Evolutionary conservation across 1,139 yeast species (phyloP), one percentile per base, ranked within the genome.

Genomic region (Yamadazyma atmosphaerica): DNA sequence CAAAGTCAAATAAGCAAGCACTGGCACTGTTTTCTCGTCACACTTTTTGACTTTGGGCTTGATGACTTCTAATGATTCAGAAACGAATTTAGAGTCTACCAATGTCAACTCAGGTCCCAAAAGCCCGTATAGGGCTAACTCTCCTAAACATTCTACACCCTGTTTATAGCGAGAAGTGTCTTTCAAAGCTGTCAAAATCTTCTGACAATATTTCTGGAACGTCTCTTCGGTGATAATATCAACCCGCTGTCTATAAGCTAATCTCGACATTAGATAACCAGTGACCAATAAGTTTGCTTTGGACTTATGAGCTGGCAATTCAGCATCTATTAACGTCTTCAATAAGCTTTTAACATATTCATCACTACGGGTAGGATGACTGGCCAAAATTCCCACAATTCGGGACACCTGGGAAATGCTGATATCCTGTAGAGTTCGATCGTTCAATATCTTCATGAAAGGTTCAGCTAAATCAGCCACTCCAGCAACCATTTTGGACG

Each of bases 121-220:
- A 1, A 72, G 74, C 1, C 90, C 92, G 62, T 68, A 84, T 25
- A 79, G 69, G 0, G 83, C 63, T 13, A 86, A 50, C 50, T 86
- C 86, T 4, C 77, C 64, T 4, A 84, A 41, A 5, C 79, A 61
- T 14, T 70, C 77, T 3, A 79, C 51, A 0, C 77, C 68, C 1
- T 63, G 52, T 11, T 45, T 58, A 52, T 58, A 58, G 15, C 45
- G 41, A 14, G 43, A 43, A 1, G 59, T 18, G 17, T 60, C 63
- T 11, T 46, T 43, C 7, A 65, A 36, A 16, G 50, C 41, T 0
- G 34, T 42, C 28, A 54, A 37, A 3, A 67, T 45, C 14, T 38
- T 36, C 4, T 44, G 45, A 15, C 60, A 49, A 12, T 54, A 45
- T 4, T 42, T 31, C 9, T 45, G 38, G 8, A 60, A 46, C 1